phyloP scores from a whole-genome alignment of 208 protist genomes.

The Leishmania lainsoni region DNA sequence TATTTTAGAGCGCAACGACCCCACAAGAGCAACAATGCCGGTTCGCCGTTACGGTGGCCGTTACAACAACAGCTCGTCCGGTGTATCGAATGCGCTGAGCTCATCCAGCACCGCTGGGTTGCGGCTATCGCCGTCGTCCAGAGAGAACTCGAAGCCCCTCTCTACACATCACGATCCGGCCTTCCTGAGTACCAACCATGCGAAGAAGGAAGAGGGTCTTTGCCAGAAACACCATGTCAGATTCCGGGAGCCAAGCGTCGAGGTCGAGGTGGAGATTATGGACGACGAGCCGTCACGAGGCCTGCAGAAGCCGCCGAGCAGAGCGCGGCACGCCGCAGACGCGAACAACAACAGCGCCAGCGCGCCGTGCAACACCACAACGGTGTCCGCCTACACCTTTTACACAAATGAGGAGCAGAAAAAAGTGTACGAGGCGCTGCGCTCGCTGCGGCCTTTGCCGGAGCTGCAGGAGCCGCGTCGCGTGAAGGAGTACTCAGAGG shows the following conservation, averaged over 20 bases:
- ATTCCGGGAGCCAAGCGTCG: conserved; percentile 17
- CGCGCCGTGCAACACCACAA: conserved; percentile 3
- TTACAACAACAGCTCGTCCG: conserved; percentile 35
- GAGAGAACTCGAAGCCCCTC: not conserved
- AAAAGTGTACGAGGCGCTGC: conserved; percentile 62
- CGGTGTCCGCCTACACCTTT: conserved; percentile 37
- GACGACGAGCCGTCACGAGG: not conserved
- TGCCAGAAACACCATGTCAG: not conserved
- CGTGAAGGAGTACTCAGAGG: conserved; percentile 71
- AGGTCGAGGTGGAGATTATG: conserved; percentile 26
- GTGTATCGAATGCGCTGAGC: conserved; percentile 10
- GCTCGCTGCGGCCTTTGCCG: conserved; percentile 48
- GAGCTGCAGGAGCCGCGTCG: conserved; percentile 71
- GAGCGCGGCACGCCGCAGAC: not conserved
- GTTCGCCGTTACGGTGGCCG: conserved; percentile 30
- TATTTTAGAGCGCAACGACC: no score
- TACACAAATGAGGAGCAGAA: conserved; percentile 55
- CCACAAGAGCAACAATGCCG: conserved; percentile 14
- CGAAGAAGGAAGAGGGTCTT: not conserved
- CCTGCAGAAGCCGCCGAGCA: not conserved
- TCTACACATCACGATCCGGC: conserved; percentile 13
- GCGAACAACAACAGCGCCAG: conserved; percentile 2
- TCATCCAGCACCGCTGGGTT: not conserved
- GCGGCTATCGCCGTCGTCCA: not conserved
- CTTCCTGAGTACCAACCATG: not conserved